These are phyloP conservation scores for Medicago arabica DNA, from an alignment of 306 rosid genomes.

Conservation along the genomic window DNA sequence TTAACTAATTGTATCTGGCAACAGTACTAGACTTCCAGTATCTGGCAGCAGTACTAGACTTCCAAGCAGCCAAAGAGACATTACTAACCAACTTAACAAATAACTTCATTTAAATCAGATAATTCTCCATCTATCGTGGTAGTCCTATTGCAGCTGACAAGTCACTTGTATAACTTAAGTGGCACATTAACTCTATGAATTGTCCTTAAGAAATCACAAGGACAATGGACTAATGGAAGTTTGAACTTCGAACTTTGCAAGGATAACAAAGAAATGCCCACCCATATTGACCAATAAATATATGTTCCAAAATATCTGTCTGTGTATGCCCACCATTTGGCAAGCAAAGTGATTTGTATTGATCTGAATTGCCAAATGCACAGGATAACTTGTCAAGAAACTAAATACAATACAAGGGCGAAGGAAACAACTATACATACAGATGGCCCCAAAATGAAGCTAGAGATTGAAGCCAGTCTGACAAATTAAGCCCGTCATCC, in stretches of 20 bases:
- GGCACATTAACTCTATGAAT: constrained; percentile 36
- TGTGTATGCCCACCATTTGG: constrained; percentile 47
- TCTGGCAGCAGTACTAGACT: constrained; percentile 36
- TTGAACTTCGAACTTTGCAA: constrained; percentile 39
- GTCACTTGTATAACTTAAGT: constrained; percentile 38
- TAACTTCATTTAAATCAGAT: constrained; percentile 40
- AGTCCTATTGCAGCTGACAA: constrained; percentile 38
- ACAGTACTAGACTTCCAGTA: constrained; percentile 37
- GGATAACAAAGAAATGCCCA: constrained; percentile 37
- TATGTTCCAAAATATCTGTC: constrained; percentile 40
- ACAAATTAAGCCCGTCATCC: constrained; percentile 97
- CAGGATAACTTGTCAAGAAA: constrained; percentile 27
- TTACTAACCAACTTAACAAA: constrained; percentile 39
- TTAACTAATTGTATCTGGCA: constrained; percentile 31
- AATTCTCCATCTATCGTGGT: constrained; percentile 34
- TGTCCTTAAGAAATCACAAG: constrained; percentile 43
- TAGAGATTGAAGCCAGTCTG: constrained; percentile 99
- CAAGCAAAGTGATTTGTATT: constrained; percentile 52
- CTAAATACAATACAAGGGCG: background rate
- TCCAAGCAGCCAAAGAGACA: background rate
- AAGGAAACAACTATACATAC: constrained; percentile 66
- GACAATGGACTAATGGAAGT: constrained; percentile 26
- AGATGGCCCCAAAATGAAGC: constrained; percentile 99
- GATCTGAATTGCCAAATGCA: constrained; percentile 46
- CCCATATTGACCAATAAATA: constrained; percentile 37